Percentiles rank a stretch among this genome's conserved stretches.
Conservation (phyloP, 2,329 filamentous ascomycete genomes). For the Apiospora kogelbergensis region DNA sequence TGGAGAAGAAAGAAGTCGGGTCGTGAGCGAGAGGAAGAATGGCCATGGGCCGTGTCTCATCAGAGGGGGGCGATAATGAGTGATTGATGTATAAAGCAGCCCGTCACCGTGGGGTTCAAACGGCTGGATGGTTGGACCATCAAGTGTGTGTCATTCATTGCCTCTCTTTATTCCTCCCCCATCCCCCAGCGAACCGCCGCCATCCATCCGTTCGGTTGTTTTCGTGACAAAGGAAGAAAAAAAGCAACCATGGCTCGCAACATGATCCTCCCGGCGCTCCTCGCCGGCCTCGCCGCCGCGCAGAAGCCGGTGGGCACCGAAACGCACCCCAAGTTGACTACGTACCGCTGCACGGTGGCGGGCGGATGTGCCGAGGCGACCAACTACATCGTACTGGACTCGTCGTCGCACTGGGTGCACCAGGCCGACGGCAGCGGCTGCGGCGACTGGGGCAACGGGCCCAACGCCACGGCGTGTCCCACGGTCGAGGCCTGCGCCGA, state of each 20-base stretch:
- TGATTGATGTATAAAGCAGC: neutral
- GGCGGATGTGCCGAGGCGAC: conserved; percentile 48
- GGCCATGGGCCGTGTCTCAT: neutral
- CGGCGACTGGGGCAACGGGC: conserved; percentile 31
- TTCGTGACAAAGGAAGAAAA: no score
- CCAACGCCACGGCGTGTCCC: conserved; percentile 45
- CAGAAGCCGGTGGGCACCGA: conserved; percentile 39
- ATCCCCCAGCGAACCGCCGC: neutral
- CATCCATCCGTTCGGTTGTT: no score
- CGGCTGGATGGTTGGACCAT: neutral
- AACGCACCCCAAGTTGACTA: conserved; percentile 47
- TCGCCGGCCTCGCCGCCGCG: conserved; percentile 29
- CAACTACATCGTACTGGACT: conserved; percentile 50
- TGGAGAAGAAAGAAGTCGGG: neutral
- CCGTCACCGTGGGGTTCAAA: neutral
- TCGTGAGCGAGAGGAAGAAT: neutral
- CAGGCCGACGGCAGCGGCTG: conserved; percentile 35
- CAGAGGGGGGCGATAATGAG: neutral
- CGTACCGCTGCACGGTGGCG: conserved; percentile 49
- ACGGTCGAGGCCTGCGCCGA: conserved; percentile 47
- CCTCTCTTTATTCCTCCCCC: neutral
- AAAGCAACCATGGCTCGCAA: conserved; percentile 23
- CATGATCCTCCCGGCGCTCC: conserved; percentile 23
- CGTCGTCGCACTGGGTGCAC: conserved; percentile 43
- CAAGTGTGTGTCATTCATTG: neutral